Percentiles rank a stretch among this genome's conserved stretches.
phyloP scores from a whole-genome alignment of 257 asterid species.

The Rehmannia glutinosa region DNA sequence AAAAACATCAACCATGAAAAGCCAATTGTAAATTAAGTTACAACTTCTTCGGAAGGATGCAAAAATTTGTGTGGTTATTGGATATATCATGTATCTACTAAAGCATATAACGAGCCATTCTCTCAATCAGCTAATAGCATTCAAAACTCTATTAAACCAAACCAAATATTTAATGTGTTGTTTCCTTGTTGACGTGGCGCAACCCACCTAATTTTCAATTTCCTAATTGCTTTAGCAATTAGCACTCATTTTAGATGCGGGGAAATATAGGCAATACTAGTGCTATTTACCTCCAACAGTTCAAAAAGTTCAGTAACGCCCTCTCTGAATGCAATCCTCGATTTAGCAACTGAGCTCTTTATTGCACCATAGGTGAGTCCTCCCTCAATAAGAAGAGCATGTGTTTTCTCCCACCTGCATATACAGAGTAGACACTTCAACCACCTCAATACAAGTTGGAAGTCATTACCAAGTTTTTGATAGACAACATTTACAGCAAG shows the following conservation, averaged over 20 bases:
- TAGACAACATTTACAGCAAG: conserved; percentile 2
- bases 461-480: not conserved
- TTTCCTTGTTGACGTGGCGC: too few relatives aligned
- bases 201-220: conserved; percentile 1
- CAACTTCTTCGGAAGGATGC: not conserved
- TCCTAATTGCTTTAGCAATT: conserved; percentile 2
- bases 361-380: conserved; percentile 67
- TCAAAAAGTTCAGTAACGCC: conserved; percentile 88
- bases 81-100: too few relatives aligned
- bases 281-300: conserved; percentile 64
- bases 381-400: conserved; percentile 88
- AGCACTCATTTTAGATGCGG: conserved; percentile 13
- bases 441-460: conserved; percentile 3
- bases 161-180: too few relatives aligned
- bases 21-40: not conserved
- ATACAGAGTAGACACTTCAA: conserved; percentile 13
- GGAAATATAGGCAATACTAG: not conserved
- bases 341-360: conserved; percentile 64
- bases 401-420: conserved; percentile 93
- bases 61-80: not conserved
- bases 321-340: conserved; percentile 73
- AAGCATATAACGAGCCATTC: not conserved
- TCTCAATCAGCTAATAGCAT: not conserved
- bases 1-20: conserved; percentile 21
- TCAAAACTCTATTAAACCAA: not conserved